Evolutionary conservation across 805 yeast genomes (phyloP).

Genomic region (Debaryomyces castellii): DNA sequence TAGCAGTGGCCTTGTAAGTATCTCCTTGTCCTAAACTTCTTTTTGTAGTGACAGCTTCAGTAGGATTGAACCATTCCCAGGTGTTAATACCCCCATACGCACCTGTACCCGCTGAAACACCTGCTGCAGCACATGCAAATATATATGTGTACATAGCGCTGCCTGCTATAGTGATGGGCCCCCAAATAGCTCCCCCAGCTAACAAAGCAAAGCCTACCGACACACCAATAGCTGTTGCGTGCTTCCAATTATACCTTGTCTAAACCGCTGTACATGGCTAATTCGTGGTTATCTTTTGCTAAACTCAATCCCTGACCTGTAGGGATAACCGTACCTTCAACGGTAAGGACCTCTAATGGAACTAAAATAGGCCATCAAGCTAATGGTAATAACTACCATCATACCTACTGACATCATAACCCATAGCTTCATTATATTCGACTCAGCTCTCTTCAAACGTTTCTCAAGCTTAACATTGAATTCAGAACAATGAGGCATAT

Average conservation of each 20-base stretch:
- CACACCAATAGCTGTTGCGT: neutral
- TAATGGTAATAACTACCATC: neutral
- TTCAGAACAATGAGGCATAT: neutral
- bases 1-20: neutral
- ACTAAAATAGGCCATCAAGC: neutral
- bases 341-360: neutral
- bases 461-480: neutral
- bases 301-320: neutral
- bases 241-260: neutral
- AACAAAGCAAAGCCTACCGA: neutral
- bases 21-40: neutral
- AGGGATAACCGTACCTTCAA: neutral
- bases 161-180: neutral
- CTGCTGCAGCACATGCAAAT: neutral
- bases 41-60: neutral
- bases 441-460: neutral
- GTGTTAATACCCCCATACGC: slow-evolving; percentile 1
- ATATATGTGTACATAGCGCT: neutral
- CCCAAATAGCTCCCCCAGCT: neutral
- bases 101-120: neutral
- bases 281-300: neutral
- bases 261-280: neutral
- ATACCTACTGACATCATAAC: neutral
- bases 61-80: neutral
- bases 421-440: neutral